Evolutionary conservation across 2,329 filamentous ascomycete genomes (phyloP), one percentile per base, ranked within the genome.

Genomic region (Aspergillus ruber): DNA sequence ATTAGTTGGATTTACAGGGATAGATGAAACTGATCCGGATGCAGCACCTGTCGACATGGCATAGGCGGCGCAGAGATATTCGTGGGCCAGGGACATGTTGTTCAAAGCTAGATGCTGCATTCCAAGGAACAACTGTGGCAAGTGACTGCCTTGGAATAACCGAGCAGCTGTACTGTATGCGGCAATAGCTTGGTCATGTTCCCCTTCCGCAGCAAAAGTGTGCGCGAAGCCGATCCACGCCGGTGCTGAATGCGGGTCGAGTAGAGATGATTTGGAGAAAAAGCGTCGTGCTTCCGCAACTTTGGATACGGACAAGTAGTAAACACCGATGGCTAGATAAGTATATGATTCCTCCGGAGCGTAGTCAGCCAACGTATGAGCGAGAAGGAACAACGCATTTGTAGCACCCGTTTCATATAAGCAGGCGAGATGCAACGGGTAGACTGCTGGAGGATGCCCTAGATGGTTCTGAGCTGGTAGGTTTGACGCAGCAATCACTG

Each of bases 211-310:
- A 1, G 93, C 93, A 65, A 98, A 98, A 0, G 93, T 98, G 67
- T 98, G 94, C 1, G 93, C 93, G 63, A 98, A 98, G 1, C 94
- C 93, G 55, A 98, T 97, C 93, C 93, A 98, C 3, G 93, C 93
- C 1, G 93, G 88, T 0, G 91, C 91, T 60, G 95, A 98, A 71
- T 97, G 91, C 6, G 91, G 88, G 63, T 98, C 90, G 84, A 98
- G 91, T 75, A 97, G 86, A 55, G 88, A 95, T 4, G 94, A 88
- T 70, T 98, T 98, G 61, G 88, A 95, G 68, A 98, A 98, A 74
- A 93, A 98, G 35, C 91, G 83, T 9, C 93, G 83, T 8, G 94
- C 90, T 70, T 98, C 93, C 3, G 93, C 86, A 49, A 98, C 89
- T 61, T 90, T 90, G 57, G 83, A 82, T 45, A 90, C 95, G 13